These are phyloP conservation scores for Misopates orontium DNA, from an alignment of 257 asterid species.

Conservation along the genomic window DNA sequence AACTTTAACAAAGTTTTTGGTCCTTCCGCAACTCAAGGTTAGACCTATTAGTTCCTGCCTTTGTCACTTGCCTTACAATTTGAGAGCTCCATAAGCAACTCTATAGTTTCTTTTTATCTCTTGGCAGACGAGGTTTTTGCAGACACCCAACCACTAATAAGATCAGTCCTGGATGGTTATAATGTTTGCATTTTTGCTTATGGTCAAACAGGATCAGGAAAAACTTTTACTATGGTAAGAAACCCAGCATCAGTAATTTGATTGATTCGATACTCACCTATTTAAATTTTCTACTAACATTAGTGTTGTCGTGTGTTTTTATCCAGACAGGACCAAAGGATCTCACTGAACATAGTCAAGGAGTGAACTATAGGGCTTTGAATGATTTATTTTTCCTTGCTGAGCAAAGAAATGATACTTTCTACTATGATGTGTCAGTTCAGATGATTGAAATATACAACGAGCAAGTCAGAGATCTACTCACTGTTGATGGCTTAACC, in stretches of 20 bases:
- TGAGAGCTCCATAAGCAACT: slow-evolving; percentile 2
- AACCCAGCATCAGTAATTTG: background rate
- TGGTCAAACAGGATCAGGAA: slow-evolving; percentile 99
- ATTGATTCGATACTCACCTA: background rate
- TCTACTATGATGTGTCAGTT: slow-evolving; percentile 78
- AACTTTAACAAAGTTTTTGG: slow-evolving; percentile 92
- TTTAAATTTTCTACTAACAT: slow-evolving; percentile 22
- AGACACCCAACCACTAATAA: slow-evolving; percentile 78
- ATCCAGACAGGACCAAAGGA: slow-evolving; percentile 85
- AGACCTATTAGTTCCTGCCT: slow-evolving; percentile 14
- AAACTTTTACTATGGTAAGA: slow-evolving; percentile 90
- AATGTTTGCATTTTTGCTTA: slow-evolving; percentile 95
- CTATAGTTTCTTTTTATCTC: slow-evolving; percentile 27
- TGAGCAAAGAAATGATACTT: slow-evolving; percentile 74
- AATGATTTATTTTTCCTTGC: slow-evolving; percentile 79
- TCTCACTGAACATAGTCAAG: slow-evolving; percentile 72
- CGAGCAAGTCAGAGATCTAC: slow-evolving; percentile 97
- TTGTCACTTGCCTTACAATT: slow-evolving; percentile 6
- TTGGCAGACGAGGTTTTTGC: slow-evolving; percentile 82
- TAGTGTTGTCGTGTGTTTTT: slow-evolving; percentile 25
- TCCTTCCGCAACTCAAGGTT: slow-evolving; percentile 91
- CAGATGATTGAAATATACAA: slow-evolving; percentile 98
- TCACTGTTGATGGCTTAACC: slow-evolving; percentile 64
- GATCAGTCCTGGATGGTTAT: slow-evolving; percentile 97
- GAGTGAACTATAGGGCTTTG: slow-evolving; percentile 94